Evolutionary conservation across 2,329 filamentous ascomycete genomes (phyloP), one percentile per base, ranked within the genome.

Genomic region (Fusarium burgessii): DNA sequence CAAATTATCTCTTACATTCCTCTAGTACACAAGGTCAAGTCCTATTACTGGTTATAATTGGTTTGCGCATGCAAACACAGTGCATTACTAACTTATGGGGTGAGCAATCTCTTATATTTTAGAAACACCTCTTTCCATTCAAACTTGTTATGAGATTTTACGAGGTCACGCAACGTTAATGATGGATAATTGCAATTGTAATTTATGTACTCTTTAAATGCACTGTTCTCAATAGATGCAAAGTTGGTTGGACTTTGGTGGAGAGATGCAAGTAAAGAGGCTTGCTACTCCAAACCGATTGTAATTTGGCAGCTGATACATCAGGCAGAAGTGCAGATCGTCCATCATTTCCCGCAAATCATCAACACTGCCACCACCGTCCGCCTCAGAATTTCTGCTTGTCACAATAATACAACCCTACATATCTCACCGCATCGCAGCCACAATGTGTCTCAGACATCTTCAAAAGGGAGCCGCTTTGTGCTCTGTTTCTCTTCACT

Each of bases 261-360:
- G 17, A 7, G 25, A 13, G 29, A 43, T 55, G 38, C 38, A 55
- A 17, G 2, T 55, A 55, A 43, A 33, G 51, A 17, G 27, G n/a
- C 13, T 17, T 5, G 14, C 32, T 0, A 29, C n/a, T 29, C 23
- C 42, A 45, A 18, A 10, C 15, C 6, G 25, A 33, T 55, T 33
- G 51, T 55, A 25, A 55, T 55, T 55, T 25, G 11, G 41, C 23
- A 47, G 18, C 41, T 47, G 32, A 38, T n/a, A 13, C 41, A 29
- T 41, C 23, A 52, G 36, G 56, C 56, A 51, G 52, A 62, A 42
- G n/a, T 58, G 54, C 52, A 62, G 35, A 50, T 49, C 36, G 12
- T 23, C 7, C 41, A 20, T 56, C 18, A 20, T 29, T 38, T 47
- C 3, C 45, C n/a, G 45, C 29, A 49, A 35, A 58, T 50, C 55